Conservation (phyloP, 257 asterid genomes). For the Primulina tabacum region DNA sequence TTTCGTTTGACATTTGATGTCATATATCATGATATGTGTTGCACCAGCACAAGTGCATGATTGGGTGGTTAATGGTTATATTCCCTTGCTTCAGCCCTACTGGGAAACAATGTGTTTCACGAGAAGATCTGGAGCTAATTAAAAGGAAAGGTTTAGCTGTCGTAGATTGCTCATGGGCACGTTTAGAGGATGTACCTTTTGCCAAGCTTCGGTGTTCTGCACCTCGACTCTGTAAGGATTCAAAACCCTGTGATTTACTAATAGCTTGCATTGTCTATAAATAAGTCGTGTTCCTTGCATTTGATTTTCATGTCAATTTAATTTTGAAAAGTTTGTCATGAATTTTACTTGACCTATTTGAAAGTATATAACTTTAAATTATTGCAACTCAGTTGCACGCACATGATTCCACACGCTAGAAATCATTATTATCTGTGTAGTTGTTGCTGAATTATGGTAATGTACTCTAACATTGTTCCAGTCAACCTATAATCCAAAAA, state of each 20-base stretch:
- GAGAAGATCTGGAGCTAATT: slow-evolving; percentile 71
- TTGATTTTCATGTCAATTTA: neutral
- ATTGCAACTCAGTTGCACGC: no score
- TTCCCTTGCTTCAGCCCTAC: slow-evolving; percentile 59
- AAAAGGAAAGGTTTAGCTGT: slow-evolving; percentile 84
- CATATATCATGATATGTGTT: neutral
- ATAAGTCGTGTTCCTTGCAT: neutral
- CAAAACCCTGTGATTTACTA: slow-evolving; percentile 10
- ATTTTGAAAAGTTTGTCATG: no score
- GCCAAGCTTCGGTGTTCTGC: slow-evolving; percentile 89
- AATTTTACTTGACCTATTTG: no score
- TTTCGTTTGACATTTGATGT: neutral
- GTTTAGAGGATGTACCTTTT: slow-evolving; percentile 91
- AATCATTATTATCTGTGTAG: no score
- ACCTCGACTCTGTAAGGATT: slow-evolving; percentile 86
- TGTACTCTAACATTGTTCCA: no score
- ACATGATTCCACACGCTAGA: no score
- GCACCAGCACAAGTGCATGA: neutral
- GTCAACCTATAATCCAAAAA: no score
- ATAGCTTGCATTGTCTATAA: slow-evolving; percentile 9
- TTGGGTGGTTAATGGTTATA: slow-evolving; percentile 14
- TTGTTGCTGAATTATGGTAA: no score
- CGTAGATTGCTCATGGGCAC: slow-evolving; percentile 99
- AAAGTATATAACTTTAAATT: no score
- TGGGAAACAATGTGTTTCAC: slow-evolving; percentile 88